Conservation (phyloP, 2,329 filamentous ascomycete genomes). For the Trichoderma asperellum region DNA sequence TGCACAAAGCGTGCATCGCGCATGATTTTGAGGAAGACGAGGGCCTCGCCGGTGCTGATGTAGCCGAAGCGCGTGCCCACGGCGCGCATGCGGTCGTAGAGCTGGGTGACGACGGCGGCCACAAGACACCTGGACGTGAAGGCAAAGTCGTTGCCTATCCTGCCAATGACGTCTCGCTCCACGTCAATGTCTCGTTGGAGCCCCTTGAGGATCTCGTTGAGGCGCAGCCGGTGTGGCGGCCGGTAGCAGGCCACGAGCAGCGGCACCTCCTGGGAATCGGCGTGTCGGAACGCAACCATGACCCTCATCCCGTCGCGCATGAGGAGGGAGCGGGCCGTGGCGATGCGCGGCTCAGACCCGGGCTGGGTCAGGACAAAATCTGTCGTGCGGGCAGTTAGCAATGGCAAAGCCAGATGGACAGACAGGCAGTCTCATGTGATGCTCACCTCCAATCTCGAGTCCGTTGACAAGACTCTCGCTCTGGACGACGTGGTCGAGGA, state of each 20-base stretch:
- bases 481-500: neutral
- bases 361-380: neutral
- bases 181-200: neutral
- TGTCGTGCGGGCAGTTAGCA: neutral
- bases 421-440: neutral
- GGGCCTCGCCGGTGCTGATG: conserved; percentile 41
- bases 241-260: conserved; percentile 45
- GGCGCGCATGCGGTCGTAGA: conserved; percentile 46
- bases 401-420: neutral
- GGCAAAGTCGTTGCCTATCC: neutral
- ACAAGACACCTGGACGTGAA: conserved; percentile 33
- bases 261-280: conserved; percentile 31
- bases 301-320: neutral
- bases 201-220: conserved; percentile 35
- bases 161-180: neutral
- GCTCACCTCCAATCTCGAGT: neutral
- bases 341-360: rapidly evolving
- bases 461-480: rapidly evolving
- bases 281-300: conserved; percentile 37
- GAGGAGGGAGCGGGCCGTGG: no score
- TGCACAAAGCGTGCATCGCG: conserved; percentile 35
- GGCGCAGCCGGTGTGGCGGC: conserved; percentile 43
- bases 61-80: conserved; percentile 44
- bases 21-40: conserved; percentile 43
- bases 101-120: conserved; percentile 44